Evolutionary conservation across 2,329 filamentous ascomycete genomes (phyloP), one percentile per base, ranked within the genome.

Genomic region (Penicillium sp.): DNA sequence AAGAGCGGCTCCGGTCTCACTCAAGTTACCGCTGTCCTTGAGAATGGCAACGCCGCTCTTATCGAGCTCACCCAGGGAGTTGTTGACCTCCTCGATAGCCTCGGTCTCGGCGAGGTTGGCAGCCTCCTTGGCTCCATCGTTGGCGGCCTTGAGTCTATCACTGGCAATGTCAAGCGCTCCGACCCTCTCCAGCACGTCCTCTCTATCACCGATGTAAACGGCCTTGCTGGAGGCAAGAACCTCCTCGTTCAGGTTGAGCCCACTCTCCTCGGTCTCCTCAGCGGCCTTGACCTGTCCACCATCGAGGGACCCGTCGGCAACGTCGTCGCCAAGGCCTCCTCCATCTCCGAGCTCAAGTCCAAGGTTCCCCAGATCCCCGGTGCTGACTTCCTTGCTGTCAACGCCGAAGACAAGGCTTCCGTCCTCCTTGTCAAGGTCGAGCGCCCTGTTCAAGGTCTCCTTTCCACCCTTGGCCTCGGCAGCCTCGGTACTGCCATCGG

Each of bases 11-110:
- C 59, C 18, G 58, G 59, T 26, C 53, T 62, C 34, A 54, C 59
- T 53, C 53, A 62, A 38, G 40, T 70, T 36, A 69, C 66, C 41
- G 59, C 69, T 11, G 48, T 63, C 18, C 63, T 64, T 13, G 56
- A 58, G n/a, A 55, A 59, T 27, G 61, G 58, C 27, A 47, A 60
- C 32, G 51, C 41, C 23, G 51, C 43, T 44, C 52, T 61, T 7
- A 55, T 63, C 39, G 34, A 63, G 54, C 50, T 64, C 42, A 61
- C 55, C 39, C 45, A 36, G 42, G 38, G 14, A 5, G 51, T 62
- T 26, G 55, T 59, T 29, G 29, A 46, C 19, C 60, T 64, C 26
- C 52, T 64, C 42, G 16, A 49, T 42, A 35, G 41, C 38, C 59
- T 63, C 10, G 57, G 57, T 7, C 57, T 63, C 26, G 32, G 40